These are phyloP conservation scores for Tetradesmus lagerheimii DNA, from an alignment of 139 green algal species.

Conservation along the genomic window DNA sequence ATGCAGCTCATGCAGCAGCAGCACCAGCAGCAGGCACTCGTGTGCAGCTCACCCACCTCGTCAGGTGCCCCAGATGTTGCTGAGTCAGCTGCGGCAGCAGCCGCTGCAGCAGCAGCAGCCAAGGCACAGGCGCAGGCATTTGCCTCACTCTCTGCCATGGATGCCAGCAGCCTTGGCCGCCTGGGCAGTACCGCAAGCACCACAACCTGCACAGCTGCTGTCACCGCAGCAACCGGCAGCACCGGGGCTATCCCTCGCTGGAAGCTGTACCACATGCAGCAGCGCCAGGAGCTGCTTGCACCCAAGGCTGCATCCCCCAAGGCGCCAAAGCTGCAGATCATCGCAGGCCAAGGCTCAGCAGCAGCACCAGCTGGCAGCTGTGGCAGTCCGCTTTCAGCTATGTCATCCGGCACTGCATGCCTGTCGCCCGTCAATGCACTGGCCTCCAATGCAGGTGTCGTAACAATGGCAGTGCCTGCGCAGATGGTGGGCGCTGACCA, in stretches of 20 bases:
- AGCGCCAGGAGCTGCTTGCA: slow-evolving; percentile 15
- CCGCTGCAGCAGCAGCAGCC: not conserved
- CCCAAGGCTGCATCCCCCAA: not conserved
- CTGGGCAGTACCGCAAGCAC: not conserved
- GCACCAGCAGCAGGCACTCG: not conserved
- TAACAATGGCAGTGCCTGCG: not conserved
- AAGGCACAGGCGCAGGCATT: not conserved
- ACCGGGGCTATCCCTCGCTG: not conserved
- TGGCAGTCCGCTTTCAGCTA: too few species aligned
- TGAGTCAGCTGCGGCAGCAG: not conserved
- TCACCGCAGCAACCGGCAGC: not conserved
- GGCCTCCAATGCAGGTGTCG: too few species aligned
- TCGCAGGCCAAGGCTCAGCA: not conserved
- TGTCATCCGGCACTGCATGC: not conserved
- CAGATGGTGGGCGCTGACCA: not conserved
- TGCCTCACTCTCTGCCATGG: not conserved
- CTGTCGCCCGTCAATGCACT: not conserved
- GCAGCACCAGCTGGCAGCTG: not conserved
- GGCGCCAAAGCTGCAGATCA: not conserved
- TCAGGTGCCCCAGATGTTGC: not conserved
- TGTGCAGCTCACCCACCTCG: not conserved
- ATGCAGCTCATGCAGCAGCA: not conserved
- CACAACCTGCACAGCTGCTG: not conserved
- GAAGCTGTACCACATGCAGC: slow-evolving; percentile 25
- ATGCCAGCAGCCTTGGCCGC: not conserved